These are phyloP conservation scores for Didymella glomerata DNA, from an alignment of 2,329 filamentous ascomycete species.

Conservation along the genomic window DNA sequence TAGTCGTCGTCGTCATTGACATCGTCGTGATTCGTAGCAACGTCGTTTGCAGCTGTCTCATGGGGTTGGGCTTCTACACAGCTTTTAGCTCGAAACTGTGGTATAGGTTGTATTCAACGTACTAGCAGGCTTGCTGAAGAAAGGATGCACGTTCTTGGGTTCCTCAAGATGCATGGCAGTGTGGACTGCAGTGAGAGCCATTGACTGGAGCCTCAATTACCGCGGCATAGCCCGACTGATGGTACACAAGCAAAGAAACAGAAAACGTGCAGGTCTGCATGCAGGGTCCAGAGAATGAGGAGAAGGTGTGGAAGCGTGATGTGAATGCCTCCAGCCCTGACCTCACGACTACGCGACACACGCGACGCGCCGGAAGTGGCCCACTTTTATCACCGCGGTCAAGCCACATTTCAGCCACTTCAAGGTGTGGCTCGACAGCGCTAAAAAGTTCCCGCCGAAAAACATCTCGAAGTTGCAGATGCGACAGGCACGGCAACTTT, in stretches of 20 bases:
- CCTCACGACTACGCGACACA: slow-evolving; percentile 16
- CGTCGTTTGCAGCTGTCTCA: slow-evolving; percentile 19
- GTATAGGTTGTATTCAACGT: slow-evolving; percentile 7
- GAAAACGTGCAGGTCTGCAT: neutral
- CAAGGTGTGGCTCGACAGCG: neutral
- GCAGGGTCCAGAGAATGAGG: neutral
- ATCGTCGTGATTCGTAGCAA: slow-evolving; percentile 17
- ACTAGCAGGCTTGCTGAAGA: slow-evolving; percentile 48
- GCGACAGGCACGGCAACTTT: slow-evolving; percentile 29
- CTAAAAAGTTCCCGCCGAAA: slow-evolving; percentile 8
- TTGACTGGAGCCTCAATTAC: slow-evolving; percentile 31
- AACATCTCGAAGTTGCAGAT: slow-evolving; percentile 22
- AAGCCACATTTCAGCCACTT: slow-evolving; percentile 12
- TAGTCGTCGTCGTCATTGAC: slow-evolving; percentile 33
- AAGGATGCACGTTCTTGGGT: slow-evolving; percentile 49
- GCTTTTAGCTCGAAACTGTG: slow-evolving; percentile 8
- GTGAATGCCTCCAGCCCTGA: neutral
- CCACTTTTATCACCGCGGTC: slow-evolving; percentile 1
- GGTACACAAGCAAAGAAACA: neutral
- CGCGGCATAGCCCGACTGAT: slow-evolving; percentile 2
- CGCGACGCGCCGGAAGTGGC: slow-evolving; percentile 26
- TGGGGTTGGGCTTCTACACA: slow-evolving; percentile 25
- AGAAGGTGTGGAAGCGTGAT: slow-evolving; percentile 12
- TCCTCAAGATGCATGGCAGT: slow-evolving; percentile 51
- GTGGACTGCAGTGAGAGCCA: slow-evolving; percentile 50